These are phyloP conservation scores for Psilocybe sp. DNA, from an alignment of 768 basidiomycete genomes.

Conservation along the genomic window DNA sequence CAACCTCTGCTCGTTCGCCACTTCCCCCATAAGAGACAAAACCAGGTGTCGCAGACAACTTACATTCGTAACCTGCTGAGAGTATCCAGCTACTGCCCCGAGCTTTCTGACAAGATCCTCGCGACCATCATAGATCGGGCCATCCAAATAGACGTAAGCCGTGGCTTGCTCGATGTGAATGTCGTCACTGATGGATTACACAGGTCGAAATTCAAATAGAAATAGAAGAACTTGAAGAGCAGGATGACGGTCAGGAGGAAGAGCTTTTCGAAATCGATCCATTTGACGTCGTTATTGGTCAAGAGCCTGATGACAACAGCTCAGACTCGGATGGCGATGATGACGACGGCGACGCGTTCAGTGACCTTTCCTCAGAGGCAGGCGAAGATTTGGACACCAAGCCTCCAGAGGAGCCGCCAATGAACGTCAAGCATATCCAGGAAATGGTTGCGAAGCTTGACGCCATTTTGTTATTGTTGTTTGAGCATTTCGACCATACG, in stretches of 20 bases:
- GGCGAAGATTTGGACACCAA: slow-evolving; percentile 41
- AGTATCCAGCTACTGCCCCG: slow-evolving; percentile 84
- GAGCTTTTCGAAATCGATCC: slow-evolving; percentile 77
- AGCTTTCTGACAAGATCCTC: slow-evolving; percentile 79
- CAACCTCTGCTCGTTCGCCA: slow-evolving; percentile 79
- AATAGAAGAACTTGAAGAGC: slow-evolving; percentile 84
- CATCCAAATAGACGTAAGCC: slow-evolving; percentile 89
- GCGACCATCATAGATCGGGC: slow-evolving; percentile 90
- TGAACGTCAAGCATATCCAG: slow-evolving; percentile 66
- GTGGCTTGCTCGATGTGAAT: neutral
- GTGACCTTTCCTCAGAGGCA: slow-evolving; percentile 75
- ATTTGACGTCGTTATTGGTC: slow-evolving; percentile 80
- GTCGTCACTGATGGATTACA: neutral
- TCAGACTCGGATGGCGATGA: slow-evolving; percentile 38
- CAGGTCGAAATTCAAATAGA: slow-evolving; percentile 98
- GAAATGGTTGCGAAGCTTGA: slow-evolving; percentile 94
- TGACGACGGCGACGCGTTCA: slow-evolving; percentile 54
- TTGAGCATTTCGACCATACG: slow-evolving; percentile 75
- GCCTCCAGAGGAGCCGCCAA: slow-evolving; percentile 40
- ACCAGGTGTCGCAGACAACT: slow-evolving; percentile 72
- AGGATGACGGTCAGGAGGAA: slow-evolving; percentile 51
- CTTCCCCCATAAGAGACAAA: slow-evolving; percentile 94
- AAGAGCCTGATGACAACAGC: slow-evolving; percentile 42
- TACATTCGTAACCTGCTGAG: slow-evolving; percentile 89
- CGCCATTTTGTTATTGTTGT: slow-evolving; percentile 77